These are phyloP conservation scores for Mycena sp. DNA, from an alignment of 1,284 basidiomycete genomes.

Conservation along the genomic window DNA sequence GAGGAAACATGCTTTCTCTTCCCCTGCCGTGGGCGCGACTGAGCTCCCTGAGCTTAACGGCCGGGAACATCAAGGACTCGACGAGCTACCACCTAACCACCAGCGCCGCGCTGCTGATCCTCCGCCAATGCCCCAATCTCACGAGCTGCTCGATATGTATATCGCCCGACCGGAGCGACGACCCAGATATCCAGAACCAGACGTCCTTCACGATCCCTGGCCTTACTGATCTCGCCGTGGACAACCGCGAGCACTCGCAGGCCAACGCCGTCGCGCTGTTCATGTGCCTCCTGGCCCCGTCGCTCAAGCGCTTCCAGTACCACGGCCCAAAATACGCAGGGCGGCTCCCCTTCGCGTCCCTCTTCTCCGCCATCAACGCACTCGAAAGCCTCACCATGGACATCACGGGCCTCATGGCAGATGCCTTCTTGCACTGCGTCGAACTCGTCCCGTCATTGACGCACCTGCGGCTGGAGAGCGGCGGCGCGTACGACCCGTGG, in stretches of 20 bases:
- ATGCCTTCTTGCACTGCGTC: not conserved
- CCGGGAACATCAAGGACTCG: not conserved
- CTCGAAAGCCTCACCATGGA: constrained; percentile 12
- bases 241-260: constrained; percentile 16
- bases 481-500: constrained; percentile 5
- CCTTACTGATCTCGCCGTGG: not conserved
- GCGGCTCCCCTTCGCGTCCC: constrained; percentile 4
- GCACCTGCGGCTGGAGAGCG: not conserved
- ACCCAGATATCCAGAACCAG: not conserved
- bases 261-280: constrained; percentile 6
- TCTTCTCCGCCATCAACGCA: constrained; percentile 3
- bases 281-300: not conserved
- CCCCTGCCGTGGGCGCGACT: constrained; percentile 11
- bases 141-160: not conserved
- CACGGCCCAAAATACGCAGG: constrained; percentile 9
- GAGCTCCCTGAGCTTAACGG: not conserved
- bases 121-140: constrained; percentile 9
- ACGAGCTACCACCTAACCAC: constrained; percentile 7
- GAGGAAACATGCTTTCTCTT: constrained; percentile 11
- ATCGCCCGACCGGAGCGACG: not conserved
- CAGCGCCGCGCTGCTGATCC: not conserved
- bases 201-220: not conserved
- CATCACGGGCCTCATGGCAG: not conserved
- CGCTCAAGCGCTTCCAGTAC: constrained; percentile 3
- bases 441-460: constrained; percentile 2